Evolutionary conservation across 139 green algal species (phyloP), one percentile per base, ranked within the genome.

Genomic region (Tetradesmus obliquus): DNA sequence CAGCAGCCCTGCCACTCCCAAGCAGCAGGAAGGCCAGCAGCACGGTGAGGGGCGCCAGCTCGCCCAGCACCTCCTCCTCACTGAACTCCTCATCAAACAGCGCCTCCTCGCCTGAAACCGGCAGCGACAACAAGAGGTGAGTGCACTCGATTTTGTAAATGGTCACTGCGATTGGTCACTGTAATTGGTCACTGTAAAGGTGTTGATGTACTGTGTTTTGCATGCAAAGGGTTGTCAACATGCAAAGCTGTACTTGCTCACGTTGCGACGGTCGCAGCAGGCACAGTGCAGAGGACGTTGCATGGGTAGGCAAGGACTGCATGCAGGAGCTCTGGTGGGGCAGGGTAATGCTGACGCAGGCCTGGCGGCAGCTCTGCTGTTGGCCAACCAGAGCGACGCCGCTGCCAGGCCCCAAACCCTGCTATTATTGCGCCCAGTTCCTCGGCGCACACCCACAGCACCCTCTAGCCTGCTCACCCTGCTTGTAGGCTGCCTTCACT

Each of bases 41-140:
- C 55, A 94, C 94, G 3, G 93, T 93, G 15, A 99, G 79, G 0
- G 98, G 97, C 3, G 95, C 94, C 79, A 99, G 94, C 96, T 99
- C 98, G 13, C 95, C 93, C 72, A 96, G 95, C 54, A 99, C 94
- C 93, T 99, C 96, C 82, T 97, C 96, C 90, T 98, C 97, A 0
- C 80, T 94, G 15, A 97, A 85, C 8, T 99, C 98, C 88, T 99
- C 97, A 45, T 98, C 96, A 82, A 96, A 96, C 88, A 99, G 93
- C 17, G 95, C 93, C 93, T 99, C 98, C 54, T 97, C 94, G 0
- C 97, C 97, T 97, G 32, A 45, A 45, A 45, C 32, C 32, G 32
- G 32, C 32, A 45, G 32, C 32, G 32, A 66, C 57, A 66, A 10
- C 88, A 79, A 51, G 69, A 45, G 32, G 0, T 45, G 22, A 20